These are phyloP conservation scores for Halenospora varia DNA, from an alignment of 495 filamentous ascomycete species.

Conservation along the genomic window DNA sequence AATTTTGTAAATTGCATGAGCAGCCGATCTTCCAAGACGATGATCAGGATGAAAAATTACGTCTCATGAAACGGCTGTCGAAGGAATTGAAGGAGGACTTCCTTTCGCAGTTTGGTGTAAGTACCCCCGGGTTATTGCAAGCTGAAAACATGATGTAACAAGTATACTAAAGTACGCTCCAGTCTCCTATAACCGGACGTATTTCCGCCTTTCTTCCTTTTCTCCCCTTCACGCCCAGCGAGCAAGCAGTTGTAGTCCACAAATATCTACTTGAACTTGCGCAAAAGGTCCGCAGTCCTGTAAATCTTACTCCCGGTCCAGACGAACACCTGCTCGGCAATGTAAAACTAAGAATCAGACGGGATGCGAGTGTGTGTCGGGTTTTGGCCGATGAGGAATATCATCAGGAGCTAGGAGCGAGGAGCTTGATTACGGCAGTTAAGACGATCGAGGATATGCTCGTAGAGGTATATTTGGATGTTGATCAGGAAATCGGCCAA, in stretches of 20 bases:
- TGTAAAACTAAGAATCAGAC: conserved; percentile 30
- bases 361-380: conserved; percentile 34
- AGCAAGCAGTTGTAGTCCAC: conserved; percentile 40
- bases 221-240: conserved; percentile 37
- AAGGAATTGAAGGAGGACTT: conserved; percentile 30
- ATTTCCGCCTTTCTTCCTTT: conserved; percentile 44
- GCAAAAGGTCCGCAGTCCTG: conserved; percentile 24
- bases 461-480: conserved; percentile 26
- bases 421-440: conserved; percentile 28
- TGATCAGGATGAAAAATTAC: conserved; percentile 17
- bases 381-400: conserved; percentile 33
- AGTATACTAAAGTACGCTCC: background rate
- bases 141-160: background rate
- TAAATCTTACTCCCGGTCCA: conserved; percentile 26
- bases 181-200: conserved; percentile 36
- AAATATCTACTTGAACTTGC: conserved; percentile 40
- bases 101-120: conserved; percentile 27
- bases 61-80: conserved; percentile 28
- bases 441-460: conserved; percentile 22
- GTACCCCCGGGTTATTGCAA: background rate
- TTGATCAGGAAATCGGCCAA: conserved; percentile 29
- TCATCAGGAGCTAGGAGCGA: conserved; percentile 34
- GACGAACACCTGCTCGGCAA: conserved; percentile 32
- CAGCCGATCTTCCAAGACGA: conserved; percentile 22
- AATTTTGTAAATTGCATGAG: conserved; percentile 29